A percentile compares a stretch with the other conserved stretches of the same genome.
Conservation (phyloP, 768 basidiomycete species). For the Butyriboletus loyo region DNA sequence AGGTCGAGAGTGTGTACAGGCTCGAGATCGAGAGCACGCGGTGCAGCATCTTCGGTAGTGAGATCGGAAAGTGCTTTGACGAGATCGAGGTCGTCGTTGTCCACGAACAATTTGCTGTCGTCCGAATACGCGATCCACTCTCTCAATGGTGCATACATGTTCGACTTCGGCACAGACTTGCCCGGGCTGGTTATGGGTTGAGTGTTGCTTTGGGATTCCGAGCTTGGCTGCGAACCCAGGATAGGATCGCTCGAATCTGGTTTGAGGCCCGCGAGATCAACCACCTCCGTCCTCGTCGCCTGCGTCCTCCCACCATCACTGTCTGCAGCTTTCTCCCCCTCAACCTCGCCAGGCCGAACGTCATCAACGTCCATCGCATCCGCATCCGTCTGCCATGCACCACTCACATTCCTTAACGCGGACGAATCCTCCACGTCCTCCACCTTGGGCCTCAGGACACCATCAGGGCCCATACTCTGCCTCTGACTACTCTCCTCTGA, state of each 20-base stretch:
- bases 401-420: slow-evolving; percentile 30
- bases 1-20: slow-evolving; percentile 44
- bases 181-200: slow-evolving; percentile 15
- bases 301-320: slow-evolving; percentile 12
- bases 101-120: slow-evolving; percentile 49
- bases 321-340: slow-evolving; percentile 18
- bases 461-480: slow-evolving; percentile 24
- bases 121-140: slow-evolving; percentile 51
- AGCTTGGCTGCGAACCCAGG: slow-evolving; percentile 40
- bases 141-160: slow-evolving; percentile 54
- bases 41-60: slow-evolving; percentile 23
- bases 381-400: slow-evolving; percentile 15
- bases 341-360: slow-evolving; percentile 20
- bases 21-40: slow-evolving; percentile 16
- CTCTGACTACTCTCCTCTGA: slow-evolving; percentile 38
- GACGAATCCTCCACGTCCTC: slow-evolving; percentile 60
- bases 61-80: slow-evolving; percentile 48
- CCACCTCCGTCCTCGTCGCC: slow-evolving; percentile 26
- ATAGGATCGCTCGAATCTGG: slow-evolving; percentile 55
- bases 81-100: slow-evolving; percentile 49
- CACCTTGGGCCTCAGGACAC: slow-evolving; percentile 42
- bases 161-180: slow-evolving; percentile 43
- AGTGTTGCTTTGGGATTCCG: slow-evolving; percentile 31
- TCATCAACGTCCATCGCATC: slow-evolving; percentile 38
- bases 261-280: slow-evolving; percentile 44